phyloP scores from a whole-genome alignment of 176 grass and related monocot species.

The Puya raimondii region DNA sequence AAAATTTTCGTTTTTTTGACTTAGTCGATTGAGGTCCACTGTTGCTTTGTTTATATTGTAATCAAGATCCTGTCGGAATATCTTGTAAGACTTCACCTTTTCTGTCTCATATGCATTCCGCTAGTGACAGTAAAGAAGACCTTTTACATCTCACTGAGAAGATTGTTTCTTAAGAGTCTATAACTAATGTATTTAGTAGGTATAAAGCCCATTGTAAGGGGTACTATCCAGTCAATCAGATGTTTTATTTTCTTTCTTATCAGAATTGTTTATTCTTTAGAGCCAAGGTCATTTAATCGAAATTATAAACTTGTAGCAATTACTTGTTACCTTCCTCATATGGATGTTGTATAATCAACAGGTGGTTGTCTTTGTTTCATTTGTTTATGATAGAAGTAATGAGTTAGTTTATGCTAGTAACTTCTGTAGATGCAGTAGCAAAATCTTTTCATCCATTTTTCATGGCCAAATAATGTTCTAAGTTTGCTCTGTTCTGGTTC shows the following conservation, averaged over 20 bases:
- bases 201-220: no score
- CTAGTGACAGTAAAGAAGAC: no score
- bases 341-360: background rate
- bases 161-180: no score
- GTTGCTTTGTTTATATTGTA: background rate
- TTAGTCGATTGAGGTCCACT: background rate
- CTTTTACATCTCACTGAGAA: no score
- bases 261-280: no score
- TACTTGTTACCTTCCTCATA: background rate
- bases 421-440: background rate
- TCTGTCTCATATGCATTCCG: no score
- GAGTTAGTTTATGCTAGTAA: background rate
- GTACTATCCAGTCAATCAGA: no score
- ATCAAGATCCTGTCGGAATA: background rate
- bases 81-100: background rate
- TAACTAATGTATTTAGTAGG: no score
- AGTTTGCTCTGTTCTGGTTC: no score
- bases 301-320: no score
- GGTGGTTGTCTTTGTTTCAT: background rate
- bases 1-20: background rate
- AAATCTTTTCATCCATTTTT: background rate
- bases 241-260: no score
- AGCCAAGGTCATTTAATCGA: no score
- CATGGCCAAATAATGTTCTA: background rate
- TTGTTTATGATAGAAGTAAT: background rate